phyloP scores from a whole-genome alignment of 371 early-diverging fungal species.

The Blakeslea trispora region DNA sequence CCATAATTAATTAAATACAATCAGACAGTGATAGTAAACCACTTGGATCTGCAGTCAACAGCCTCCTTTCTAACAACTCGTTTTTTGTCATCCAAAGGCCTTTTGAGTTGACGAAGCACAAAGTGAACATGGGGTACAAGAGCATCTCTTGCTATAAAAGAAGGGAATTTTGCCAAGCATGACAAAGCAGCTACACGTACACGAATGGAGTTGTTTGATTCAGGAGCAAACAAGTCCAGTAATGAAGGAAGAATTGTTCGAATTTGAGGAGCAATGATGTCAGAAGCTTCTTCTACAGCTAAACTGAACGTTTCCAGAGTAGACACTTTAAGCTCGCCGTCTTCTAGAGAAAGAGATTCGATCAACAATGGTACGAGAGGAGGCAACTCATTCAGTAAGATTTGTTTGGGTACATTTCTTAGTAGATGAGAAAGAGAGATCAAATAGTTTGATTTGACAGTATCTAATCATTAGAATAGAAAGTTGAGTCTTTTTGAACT shows the following conservation, averaged over 20 bases:
- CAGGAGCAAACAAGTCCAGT: conserved; percentile 38
- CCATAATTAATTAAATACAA: too few relatives aligned
- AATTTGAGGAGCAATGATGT: conserved; percentile 61
- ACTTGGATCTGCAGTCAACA: conserved; percentile 81
- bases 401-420: conserved; percentile 78
- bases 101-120: conserved; percentile 65
- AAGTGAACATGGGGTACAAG: conserved; percentile 62
- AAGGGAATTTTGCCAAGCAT: conserved; percentile 70
- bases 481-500: too few relatives aligned
- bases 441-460: conserved; percentile 66
- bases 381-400: conserved; percentile 76
- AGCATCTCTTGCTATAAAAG: conserved; percentile 57
- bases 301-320: conserved; percentile 78
- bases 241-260: conserved; percentile 53
- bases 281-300: conserved; percentile 59
- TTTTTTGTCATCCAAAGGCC: conserved; percentile 84
- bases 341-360: conserved; percentile 62
- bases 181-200: conserved; percentile 73
- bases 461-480: too few relatives aligned
- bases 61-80: conserved; percentile 87
- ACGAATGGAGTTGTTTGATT: conserved; percentile 40
- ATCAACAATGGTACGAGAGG: conserved; percentile 77
- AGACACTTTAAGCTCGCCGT: conserved; percentile 68
- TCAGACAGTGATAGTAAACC: conserved; percentile 49
- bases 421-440: conserved; percentile 82